Evolutionary conservation across 1,284 basidiomycete species (phyloP), one percentile per base, ranked within the genome.

Genomic region (Pascua guehoae): DNA sequence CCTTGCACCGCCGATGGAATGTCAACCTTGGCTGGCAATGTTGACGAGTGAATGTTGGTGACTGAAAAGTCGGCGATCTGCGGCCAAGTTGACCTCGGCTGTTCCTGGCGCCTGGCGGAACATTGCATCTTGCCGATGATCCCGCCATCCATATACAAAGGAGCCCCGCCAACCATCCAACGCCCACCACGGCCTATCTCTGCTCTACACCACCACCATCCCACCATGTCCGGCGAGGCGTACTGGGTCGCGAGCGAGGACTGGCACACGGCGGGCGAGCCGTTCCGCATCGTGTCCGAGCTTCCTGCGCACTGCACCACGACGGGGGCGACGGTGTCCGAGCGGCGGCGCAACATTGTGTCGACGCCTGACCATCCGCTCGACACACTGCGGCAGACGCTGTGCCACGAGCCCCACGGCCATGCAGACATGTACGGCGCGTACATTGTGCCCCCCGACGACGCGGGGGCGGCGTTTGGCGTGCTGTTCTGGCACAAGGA

Each of bases 401-500:
- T 66, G 12, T 61, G 56, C 32, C 60, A 68, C 15, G 79, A 81
- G 59, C 80, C 80, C 7, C 72, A 79, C 41, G 80, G 80, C 4
- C 80, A 81, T 56, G 62, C 64, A 16, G 80, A 80, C 57, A 81
- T 81, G 80, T 81, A 81, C 56, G 80, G 80, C 7, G 79, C 79
- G 14, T 76, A 80, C 44, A 66, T 80, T 11, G 68, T 79, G 0
- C 65, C 77, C 37, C 78, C 79, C 14, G 54, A 60, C 39, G 54
- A 63, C 15, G 51, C 57, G 5, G 71, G 75, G 15, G 80, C 80
- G 0, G 75, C 79, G 58, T 77, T 81, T 37, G 80, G 79, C 1
- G 79, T 81, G 12, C 61, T 81, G 39, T 81, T 81, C 63, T 80
- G 75, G 58, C 80, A 81, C 66, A 81, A 81, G 62, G 80, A 81